These are phyloP conservation scores for Fagopyrum esculentum DNA, from an alignment of 148 eudicot species.

Conservation along the genomic window DNA sequence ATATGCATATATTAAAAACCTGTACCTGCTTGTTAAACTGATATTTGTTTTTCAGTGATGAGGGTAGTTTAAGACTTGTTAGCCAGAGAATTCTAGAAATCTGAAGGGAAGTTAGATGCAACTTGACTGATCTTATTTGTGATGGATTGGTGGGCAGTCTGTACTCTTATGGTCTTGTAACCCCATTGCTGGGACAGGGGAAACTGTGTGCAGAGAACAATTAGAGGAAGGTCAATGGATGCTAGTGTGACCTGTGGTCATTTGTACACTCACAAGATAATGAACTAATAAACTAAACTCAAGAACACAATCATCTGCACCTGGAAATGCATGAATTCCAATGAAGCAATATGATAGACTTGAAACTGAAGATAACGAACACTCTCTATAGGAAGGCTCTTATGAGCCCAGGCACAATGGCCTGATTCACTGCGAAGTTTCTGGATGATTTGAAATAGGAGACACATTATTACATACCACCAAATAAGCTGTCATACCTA, in stretches of 20 bases:
- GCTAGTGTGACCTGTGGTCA: neutral
- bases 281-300: no score
- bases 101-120: neutral
- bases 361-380: no score
- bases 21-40: neutral
- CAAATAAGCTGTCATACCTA: no score
- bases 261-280: neutral
- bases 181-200: neutral
- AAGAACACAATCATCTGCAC: no score
- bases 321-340: no score
- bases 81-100: neutral
- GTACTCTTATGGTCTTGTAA: neutral
- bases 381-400: no score
- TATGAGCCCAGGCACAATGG: no score
- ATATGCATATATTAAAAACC: neutral
- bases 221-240: neutral
- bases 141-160: neutral
- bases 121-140: neutral
- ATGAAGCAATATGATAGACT: no score
- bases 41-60: neutral
- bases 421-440: no score
- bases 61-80: neutral
- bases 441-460: no score
- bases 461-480: no score
- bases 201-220: neutral